Percentiles rank a stretch among this genome's conserved stretches.
Evolutionary conservation across 345 rosid species (phyloP).

Genomic region (Ceriops tagal): DNA sequence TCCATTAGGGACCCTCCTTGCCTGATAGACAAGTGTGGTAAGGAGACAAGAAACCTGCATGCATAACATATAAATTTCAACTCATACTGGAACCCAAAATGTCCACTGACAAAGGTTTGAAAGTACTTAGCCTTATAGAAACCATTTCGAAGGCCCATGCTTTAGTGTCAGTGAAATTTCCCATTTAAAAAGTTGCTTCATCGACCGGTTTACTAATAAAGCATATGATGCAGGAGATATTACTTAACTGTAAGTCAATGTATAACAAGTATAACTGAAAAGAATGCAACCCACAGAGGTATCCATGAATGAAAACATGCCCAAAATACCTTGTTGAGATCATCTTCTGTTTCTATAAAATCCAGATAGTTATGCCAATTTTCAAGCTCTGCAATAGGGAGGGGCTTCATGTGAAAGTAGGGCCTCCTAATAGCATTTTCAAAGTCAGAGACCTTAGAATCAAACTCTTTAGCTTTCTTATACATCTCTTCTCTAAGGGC

Average conservation of each 20-base stretch:
- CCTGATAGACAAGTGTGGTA: slow-evolving; percentile 85
- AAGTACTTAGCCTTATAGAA: slow-evolving; percentile 94
- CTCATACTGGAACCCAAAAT: slow-evolving; percentile 60
- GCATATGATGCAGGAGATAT: slow-evolving; percentile 91
- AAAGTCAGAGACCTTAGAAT: slow-evolving; percentile 83
- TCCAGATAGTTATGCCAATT: slow-evolving; percentile 94
- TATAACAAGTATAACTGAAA: slow-evolving; percentile 48
- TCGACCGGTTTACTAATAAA: slow-evolving; percentile 96
- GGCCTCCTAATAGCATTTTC: slow-evolving; percentile 97
- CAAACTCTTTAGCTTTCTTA: slow-evolving; percentile 93
- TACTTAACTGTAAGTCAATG: slow-evolving; percentile 84
- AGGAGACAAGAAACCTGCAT: slow-evolving; percentile 98
- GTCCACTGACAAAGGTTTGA: slow-evolving; percentile 73
- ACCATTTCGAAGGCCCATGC: slow-evolving; percentile 89
- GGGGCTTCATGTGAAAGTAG: slow-evolving; percentile 92
- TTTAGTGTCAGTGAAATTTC: slow-evolving; percentile 95
- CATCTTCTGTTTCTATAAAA: slow-evolving; percentile 76
- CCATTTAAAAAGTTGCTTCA: slow-evolving; percentile 90
- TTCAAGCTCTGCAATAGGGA: slow-evolving; percentile 83
- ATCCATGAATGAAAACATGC: slow-evolving; percentile 38
- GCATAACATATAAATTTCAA: slow-evolving; percentile 70
- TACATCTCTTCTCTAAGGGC: slow-evolving; percentile 82
- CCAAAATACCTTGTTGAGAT: slow-evolving; percentile 80
- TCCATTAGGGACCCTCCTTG: slow-evolving; percentile 95
- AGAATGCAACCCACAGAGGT: slow-evolving; percentile 44